A percentile compares a stretch with the other conserved stretches of the same genome.
These are phyloP conservation scores for Camellia lanceoleosa DNA, from an alignment of 148 eudicot species.

Conservation along the genomic window DNA sequence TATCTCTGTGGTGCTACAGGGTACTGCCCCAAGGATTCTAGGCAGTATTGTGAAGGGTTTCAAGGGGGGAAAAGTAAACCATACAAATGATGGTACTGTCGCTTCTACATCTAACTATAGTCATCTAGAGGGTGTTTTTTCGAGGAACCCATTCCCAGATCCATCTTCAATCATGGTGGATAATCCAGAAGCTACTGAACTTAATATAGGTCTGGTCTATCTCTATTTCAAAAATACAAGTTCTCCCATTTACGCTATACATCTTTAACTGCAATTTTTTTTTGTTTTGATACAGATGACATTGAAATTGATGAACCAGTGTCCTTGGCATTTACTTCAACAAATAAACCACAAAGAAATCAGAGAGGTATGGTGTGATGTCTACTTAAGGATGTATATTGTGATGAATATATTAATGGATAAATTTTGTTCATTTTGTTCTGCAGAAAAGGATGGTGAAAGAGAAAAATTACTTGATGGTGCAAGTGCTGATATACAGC, in stretches of 20 bases:
- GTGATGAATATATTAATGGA: background rate
- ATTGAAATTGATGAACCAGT: constrained; percentile 72
- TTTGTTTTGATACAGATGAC: constrained; percentile 51
- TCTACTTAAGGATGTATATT: background rate
- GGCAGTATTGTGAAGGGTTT: constrained; percentile 64
- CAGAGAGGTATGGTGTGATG: constrained; percentile 25
- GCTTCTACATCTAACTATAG: constrained; percentile 34
- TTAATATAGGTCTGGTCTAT: constrained; percentile 60
- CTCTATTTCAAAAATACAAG: background rate
- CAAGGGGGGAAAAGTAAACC: constrained; percentile 40
- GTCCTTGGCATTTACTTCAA: constrained; percentile 46
- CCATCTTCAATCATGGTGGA: constrained; percentile 24
- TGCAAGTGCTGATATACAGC: constrained; percentile 39
- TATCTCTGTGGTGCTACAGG: constrained; percentile 36
- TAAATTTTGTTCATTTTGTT: constrained; percentile 2
- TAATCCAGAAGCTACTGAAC: constrained; percentile 36
- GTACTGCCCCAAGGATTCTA: constrained; percentile 43
- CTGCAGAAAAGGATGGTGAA: constrained; percentile 40
- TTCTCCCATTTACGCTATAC: background rate
- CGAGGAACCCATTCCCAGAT: constrained; percentile 40
- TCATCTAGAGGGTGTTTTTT: constrained; percentile 51
- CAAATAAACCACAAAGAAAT: constrained; percentile 26
- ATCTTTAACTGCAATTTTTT: background rate
- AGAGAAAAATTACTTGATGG: constrained; percentile 55
- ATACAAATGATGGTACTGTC: constrained; percentile 17